Percentiles rank a stretch among this genome's conserved stretches.
phyloP scores from a whole-genome alignment of 352 stramenopile species.

The Plasmopara muralis region DNA sequence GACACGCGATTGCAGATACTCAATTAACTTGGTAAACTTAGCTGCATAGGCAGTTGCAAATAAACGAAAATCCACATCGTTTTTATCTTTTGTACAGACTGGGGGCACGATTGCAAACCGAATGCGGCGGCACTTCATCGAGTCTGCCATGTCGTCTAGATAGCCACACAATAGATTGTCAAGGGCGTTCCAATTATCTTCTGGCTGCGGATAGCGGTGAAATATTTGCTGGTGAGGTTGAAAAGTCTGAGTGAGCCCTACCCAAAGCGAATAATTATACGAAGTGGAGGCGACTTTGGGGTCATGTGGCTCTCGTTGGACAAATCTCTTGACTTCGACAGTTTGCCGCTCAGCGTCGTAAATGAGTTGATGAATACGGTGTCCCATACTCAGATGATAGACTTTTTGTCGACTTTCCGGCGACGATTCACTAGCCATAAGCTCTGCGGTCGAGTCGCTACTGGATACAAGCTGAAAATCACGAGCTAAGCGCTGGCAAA shows the following conservation, averaged over 20 bases:
- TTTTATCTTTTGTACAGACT: conserved; percentile 3
- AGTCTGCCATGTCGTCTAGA: conserved; percentile 64
- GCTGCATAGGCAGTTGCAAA: conserved; percentile 27
- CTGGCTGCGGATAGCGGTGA: conserved; percentile 53
- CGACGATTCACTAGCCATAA: conserved; percentile 20
- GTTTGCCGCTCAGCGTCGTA: conserved; percentile 66
- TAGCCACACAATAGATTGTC: conserved; percentile 76
- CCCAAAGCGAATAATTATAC: conserved; percentile 73
- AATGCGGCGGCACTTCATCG: conserved; percentile 64
- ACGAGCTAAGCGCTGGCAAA: conserved; percentile 65
- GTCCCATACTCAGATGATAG: conserved; percentile 74
- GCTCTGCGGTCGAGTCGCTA: conserved; percentile 26
- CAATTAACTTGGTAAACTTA: conserved; percentile 57
- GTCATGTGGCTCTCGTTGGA: conserved; percentile 38
- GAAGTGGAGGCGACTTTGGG: conserved; percentile 31
- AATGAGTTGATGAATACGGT: conserved; percentile 76
- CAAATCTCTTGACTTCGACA: conserved; percentile 75
- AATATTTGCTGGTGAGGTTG: conserved; percentile 69
- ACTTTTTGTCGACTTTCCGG: conserved; percentile 22
- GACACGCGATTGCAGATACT: conserved; percentile 57
- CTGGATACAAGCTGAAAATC: conserved; percentile 72
- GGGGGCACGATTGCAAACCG: conserved; percentile 62
- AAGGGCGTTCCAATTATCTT: conserved; percentile 75
- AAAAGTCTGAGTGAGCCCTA: conserved; percentile 54
- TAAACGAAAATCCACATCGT: conserved; percentile 2